Conservation (phyloP, 192 early-diverging fungal genomes). For the Dimargaris cristalligena region DNA sequence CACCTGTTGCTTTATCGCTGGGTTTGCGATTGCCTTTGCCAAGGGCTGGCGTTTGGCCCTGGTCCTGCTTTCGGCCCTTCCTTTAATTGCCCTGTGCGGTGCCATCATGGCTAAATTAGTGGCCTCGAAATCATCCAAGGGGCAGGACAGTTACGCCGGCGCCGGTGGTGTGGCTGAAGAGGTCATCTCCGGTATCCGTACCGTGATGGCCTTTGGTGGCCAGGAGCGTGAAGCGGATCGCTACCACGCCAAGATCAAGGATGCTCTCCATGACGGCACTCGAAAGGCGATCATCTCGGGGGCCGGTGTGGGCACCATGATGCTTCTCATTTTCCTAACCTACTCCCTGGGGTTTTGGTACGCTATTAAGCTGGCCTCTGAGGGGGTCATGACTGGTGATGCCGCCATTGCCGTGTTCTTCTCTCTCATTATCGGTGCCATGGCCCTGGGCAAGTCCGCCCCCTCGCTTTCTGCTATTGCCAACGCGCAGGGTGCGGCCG, state of each 20-base stretch:
- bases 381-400: conserved; percentile 25
- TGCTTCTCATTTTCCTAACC: conserved; percentile 53
- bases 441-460: conserved; percentile 51
- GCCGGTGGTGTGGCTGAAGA: conserved; percentile 79
- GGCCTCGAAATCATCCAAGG: conserved; percentile 23
- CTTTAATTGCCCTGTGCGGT: conserved; percentile 41
- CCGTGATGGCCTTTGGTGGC: conserved; percentile 73
- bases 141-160: conserved; percentile 54
- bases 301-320: conserved; percentile 50
- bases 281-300: conserved; percentile 42
- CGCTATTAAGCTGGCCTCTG: conserved; percentile 41
- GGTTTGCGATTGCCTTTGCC: conserved; percentile 60
- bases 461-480: conserved; percentile 57
- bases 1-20: conserved; percentile 47
- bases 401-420: conserved; percentile 75
- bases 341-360: conserved; percentile 79
- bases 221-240: conserved; percentile 47
- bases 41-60: conserved; percentile 69
- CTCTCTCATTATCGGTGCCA: conserved; percentile 68
- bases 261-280: conserved; percentile 44
- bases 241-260: conserved; percentile 41
- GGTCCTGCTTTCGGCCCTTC: conserved; percentile 61
- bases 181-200: conserved; percentile 64
- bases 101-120: conserved; percentile 39
- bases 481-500: conserved; percentile 63